Conservation (phyloP, 129 eudicot genomes). For the Tagetes patula region DNA sequence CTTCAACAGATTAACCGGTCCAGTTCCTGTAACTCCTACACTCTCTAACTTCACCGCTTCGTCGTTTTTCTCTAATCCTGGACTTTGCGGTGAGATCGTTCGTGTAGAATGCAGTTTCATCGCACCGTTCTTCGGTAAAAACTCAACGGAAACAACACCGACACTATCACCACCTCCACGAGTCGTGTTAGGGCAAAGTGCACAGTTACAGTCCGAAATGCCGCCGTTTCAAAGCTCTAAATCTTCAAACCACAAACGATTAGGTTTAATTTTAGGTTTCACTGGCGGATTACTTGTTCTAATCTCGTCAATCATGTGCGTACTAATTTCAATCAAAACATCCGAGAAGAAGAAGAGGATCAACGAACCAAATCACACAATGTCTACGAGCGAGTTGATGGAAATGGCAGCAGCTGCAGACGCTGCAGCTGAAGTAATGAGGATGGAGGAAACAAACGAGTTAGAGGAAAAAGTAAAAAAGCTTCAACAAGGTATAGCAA, state of each 20-base stretch:
- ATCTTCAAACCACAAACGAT: conserved; percentile 27
- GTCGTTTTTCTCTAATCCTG: conserved; percentile 47
- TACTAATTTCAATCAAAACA: conserved; percentile 30
- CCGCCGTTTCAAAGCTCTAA: conserved; percentile 8
- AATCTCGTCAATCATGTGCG: conserved; percentile 34
- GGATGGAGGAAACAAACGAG: conserved; percentile 70
- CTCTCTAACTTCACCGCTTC: conserved; percentile 42
- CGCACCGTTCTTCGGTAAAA: conserved; percentile 54
- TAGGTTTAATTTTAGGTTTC: conserved; percentile 45
- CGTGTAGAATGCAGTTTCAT: conserved; percentile 52
- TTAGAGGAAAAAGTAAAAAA: conserved; percentile 70
- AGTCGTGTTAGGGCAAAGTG: conserved; percentile 31
- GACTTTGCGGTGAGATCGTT: conserved; percentile 78
- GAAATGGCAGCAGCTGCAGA: conserved; percentile 46
- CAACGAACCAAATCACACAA: neutral
- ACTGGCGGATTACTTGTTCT: conserved; percentile 39
- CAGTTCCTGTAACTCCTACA: conserved; percentile 66
- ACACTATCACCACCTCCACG: conserved; percentile 20
- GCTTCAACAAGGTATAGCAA: conserved; percentile 45
- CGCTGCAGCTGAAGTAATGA: conserved; percentile 69
- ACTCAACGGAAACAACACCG: conserved; percentile 24
- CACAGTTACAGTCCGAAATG: conserved; percentile 28
- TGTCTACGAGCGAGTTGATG: conserved; percentile 34
- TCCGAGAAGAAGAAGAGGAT: conserved; percentile 20
- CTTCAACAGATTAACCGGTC: conserved; percentile 55